Conservation (phyloP, 1,284 basidiomycete genomes). For the Papiliotrema flavescens region DNA sequence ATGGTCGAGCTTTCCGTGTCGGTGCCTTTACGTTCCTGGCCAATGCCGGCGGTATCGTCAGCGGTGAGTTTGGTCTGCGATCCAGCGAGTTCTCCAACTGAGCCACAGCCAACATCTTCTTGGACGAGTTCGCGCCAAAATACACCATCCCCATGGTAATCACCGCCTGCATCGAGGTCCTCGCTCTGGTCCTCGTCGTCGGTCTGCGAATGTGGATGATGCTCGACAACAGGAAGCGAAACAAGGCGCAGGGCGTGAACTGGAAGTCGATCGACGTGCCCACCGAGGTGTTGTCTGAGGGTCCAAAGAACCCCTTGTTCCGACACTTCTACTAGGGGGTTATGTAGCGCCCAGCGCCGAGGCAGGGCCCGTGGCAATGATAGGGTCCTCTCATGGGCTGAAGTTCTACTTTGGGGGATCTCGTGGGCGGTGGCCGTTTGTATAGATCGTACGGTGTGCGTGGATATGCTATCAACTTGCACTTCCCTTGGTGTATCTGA, state of each 20-base stretch:
- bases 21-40: conserved; percentile 20
- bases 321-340: conserved; percentile 49
- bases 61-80: not conserved
- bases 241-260: conserved; percentile 51
- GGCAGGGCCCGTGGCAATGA: too few species aligned
- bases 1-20: conserved; percentile 24
- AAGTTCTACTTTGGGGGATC: too few species aligned
- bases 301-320: conserved; percentile 50
- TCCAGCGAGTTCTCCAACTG: not conserved
- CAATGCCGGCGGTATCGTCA: conserved; percentile 23
- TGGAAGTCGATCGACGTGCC: conserved; percentile 51
- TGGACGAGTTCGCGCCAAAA: conserved; percentile 15
- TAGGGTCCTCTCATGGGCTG: too few species aligned
- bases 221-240: conserved; percentile 40
- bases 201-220: conserved; percentile 15
- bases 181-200: conserved; percentile 9
- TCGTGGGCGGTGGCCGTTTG: too few species aligned
- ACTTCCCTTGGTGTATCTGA: too few species aligned
- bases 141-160: conserved; percentile 14
- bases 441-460: too few species aligned
- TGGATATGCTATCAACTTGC: too few species aligned
- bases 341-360: too few species aligned
- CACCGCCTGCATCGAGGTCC: conserved; percentile 12
- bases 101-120: conserved; percentile 19
- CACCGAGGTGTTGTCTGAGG: conserved; percentile 50